Conservation (phyloP, 2,329 filamentous ascomycete species). For the Aureobasidium zeae region DNA sequence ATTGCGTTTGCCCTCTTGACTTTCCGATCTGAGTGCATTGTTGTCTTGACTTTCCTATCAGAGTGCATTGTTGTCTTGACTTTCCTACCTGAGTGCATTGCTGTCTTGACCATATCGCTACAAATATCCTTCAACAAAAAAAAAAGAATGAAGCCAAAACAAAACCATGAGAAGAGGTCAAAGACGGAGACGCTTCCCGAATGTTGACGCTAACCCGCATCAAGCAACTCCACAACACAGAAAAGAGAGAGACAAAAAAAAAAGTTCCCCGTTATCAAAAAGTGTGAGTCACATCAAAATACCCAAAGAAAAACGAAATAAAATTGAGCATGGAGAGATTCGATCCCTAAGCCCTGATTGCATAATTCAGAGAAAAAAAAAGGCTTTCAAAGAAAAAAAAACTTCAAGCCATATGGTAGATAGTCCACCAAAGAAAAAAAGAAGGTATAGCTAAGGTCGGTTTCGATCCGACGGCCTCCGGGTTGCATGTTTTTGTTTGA, state of each 20-base stretch:
- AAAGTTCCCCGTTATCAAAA: no score
- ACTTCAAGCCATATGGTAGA: no score
- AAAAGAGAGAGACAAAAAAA: background rate
- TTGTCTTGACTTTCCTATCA: no score
- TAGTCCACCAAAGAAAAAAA: background rate
- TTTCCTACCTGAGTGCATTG: no score
- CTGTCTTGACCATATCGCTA: no score
- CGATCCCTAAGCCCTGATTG: background rate
- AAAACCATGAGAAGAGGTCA: background rate
- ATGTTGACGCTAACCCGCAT: background rate
- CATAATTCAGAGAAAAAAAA: background rate
- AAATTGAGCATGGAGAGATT: background rate
- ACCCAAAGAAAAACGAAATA: no score
- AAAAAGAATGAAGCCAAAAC: no score
- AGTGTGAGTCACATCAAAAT: background rate
- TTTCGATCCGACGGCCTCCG: constrained; percentile 22
- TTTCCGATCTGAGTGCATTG: no score
- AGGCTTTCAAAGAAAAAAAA: background rate
- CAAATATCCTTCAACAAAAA: no score
- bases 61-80: no score
- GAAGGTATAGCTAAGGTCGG: constrained; percentile 19
- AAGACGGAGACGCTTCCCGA: background rate
- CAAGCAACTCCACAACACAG: background rate
- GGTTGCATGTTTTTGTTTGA: constrained; percentile 14
- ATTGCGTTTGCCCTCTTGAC: no score